Percentiles rank a stretch among this genome's conserved stretches.
These are phyloP conservation scores for Pseudomicrostroma phylloplanum DNA, from an alignment of 1,284 basidiomycete species.

Conservation along the genomic window DNA sequence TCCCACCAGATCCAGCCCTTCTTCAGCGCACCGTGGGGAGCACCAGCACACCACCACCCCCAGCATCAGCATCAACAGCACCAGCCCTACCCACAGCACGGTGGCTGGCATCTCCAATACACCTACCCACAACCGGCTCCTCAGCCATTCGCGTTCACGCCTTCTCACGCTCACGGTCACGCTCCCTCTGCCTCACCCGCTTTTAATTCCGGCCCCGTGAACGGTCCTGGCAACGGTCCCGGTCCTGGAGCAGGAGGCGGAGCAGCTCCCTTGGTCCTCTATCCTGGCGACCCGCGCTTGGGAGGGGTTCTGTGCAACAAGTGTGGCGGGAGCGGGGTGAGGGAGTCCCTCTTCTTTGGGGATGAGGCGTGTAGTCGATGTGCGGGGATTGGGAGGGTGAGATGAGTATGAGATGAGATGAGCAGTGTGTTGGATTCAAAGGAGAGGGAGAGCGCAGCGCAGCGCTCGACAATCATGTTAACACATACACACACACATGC, in stretches of 20 bases:
- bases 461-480: no score
- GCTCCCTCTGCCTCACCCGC: not conserved
- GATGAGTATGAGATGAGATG: not conserved
- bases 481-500: no score
- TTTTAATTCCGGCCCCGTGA: not conserved
- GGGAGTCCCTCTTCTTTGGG: not conserved
- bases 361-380: slow-evolving; percentile 7
- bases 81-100: not conserved
- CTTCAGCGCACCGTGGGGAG: not conserved
- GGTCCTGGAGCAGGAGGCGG: not conserved
- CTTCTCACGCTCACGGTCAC: not conserved
- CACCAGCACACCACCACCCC: not conserved
- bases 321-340: slow-evolving; percentile 21
- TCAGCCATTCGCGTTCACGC: no score
- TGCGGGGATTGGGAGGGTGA: not conserved
- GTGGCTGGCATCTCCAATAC: no score
- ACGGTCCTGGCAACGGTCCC: not conserved
- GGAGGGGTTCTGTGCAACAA: slow-evolving; percentile 23
- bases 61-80: not conserved
- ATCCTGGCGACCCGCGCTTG: slow-evolving; percentile 27
- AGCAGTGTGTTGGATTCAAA: not conserved
- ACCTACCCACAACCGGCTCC: no score
- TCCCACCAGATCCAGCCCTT: no score
- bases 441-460: no score
- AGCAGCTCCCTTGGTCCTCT: slow-evolving; percentile 7